phyloP scores from a whole-genome alignment of 2,329 filamentous ascomycete genomes.

The Monilinia laxa region DNA sequence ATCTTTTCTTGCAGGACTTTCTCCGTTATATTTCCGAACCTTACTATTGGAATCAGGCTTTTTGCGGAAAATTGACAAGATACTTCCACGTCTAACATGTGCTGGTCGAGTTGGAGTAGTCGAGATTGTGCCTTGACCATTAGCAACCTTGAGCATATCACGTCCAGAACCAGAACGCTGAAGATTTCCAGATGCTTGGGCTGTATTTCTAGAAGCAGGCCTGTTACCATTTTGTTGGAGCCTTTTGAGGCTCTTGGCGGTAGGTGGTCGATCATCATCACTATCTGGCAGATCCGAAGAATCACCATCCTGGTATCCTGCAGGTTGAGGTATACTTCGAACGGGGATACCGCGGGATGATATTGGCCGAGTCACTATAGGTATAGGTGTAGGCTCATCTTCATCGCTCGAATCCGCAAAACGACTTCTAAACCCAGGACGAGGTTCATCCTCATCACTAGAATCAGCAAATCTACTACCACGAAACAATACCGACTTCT shows the following conservation, averaged over 20 bases:
- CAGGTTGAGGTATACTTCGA: conserved; percentile 52
- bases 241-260: conserved; percentile 25
- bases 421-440: conserved; percentile 47
- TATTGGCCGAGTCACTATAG: conserved; percentile 17
- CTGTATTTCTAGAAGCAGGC: conserved; percentile 24
- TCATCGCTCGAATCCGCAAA: conserved; percentile 66
- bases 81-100: conserved; percentile 48
- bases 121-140: conserved; percentile 16
- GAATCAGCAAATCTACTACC: conserved; percentile 41
- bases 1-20: conserved; percentile 61
- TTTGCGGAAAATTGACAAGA: conserved; percentile 64
- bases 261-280: conserved; percentile 49
- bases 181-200: conserved; percentile 38
- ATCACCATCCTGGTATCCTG: conserved; percentile 54
- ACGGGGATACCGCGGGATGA: conserved; percentile 33
- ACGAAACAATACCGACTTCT: conserved; percentile 25
- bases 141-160: conserved; percentile 35
- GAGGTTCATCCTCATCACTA: conserved; percentile 40
- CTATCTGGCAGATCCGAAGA: conserved; percentile 62
- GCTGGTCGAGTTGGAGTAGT: conserved; percentile 33
- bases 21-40: conserved; percentile 54
- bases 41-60: conserved; percentile 53
- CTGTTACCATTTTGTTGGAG: conserved; percentile 25
- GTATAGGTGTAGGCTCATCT: conserved; percentile 34
- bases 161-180: conserved; percentile 43